Conservation (phyloP, 176 grass and related monocot species). For the Carex parvula region DNA sequence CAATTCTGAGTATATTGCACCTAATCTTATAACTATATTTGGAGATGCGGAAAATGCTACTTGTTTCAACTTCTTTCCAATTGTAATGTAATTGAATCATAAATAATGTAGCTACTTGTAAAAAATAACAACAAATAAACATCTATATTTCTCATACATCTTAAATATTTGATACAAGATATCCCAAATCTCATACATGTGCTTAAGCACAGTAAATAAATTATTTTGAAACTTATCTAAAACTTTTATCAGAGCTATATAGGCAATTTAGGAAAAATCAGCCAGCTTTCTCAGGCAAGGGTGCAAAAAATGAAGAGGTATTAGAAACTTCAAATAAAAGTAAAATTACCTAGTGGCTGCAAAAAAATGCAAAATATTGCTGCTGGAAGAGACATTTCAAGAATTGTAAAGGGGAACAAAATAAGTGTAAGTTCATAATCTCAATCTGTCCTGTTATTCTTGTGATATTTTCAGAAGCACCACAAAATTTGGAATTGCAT, state of each 20-base stretch:
- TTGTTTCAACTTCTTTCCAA: background rate
- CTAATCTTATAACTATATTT: background rate
- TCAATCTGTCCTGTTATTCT: background rate
- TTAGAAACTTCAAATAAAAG: background rate
- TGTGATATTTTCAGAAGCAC: constrained; percentile 1
- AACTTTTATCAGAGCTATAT: background rate
- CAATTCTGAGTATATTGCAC: background rate
- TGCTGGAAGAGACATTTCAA: background rate
- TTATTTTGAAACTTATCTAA: background rate
- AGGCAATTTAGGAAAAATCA: background rate
- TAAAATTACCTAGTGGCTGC: background rate
- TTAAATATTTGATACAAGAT: background rate
- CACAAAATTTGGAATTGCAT: constrained; percentile 4
- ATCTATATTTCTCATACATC: background rate
- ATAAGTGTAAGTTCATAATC: background rate
- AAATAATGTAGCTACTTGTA: background rate
- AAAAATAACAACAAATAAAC: background rate
- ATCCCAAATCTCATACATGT: constrained; percentile 7
- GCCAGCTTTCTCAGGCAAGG: background rate
- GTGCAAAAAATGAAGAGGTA: background rate
- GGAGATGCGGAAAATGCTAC: background rate
- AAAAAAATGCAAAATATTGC: background rate
- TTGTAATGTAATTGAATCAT: background rate
- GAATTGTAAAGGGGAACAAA: background rate
- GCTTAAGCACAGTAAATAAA: constrained; percentile 9